A percentile compares a stretch with the other conserved stretches of the same genome.
These are phyloP conservation scores for Aspergillus sparsus DNA, from an alignment of 495 filamentous ascomycete genomes.

Conservation along the genomic window DNA sequence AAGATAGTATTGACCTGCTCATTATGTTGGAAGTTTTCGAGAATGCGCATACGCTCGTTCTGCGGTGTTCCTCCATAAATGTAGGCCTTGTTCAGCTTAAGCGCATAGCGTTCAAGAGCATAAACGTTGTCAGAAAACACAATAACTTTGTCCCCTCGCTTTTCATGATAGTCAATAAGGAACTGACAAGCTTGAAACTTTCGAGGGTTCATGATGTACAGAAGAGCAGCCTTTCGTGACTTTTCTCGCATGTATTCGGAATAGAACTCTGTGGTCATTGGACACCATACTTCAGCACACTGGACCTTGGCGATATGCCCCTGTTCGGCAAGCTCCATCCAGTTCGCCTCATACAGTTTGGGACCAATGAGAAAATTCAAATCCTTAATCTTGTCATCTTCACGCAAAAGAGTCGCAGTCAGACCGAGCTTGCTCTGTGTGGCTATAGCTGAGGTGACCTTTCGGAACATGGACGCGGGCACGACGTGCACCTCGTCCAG, in stretches of 20 bases:
- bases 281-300: conserved; percentile 98
- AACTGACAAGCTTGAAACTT: conserved; percentile 98
- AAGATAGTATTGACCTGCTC: conserved; percentile 93
- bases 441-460: conserved; percentile 86
- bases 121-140: conserved; percentile 99
- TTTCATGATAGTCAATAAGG: conserved; percentile 96
- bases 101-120: conserved; percentile 81
- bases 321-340: conserved; percentile 97
- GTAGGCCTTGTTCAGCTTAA: conserved; percentile 82
- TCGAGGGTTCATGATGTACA: conserved; percentile 96
- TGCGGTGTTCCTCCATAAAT: conserved; percentile 92
- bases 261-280: conserved; percentile 98
- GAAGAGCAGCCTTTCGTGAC: conserved; percentile 65
- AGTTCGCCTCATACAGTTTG: conserved; percentile 97
- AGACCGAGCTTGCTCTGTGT: conserved; percentile 96
- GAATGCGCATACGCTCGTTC: conserved; percentile 80
- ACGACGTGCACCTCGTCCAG: conserved; percentile 99
- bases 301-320: conserved; percentile 97
- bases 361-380: conserved; percentile 97
- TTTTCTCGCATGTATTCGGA: conserved; percentile 82
- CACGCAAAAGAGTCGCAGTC: conserved; percentile 90
- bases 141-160: conserved; percentile 95
- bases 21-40: conserved; percentile 97
- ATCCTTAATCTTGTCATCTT: conserved; percentile 98
- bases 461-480: conserved; percentile 91